These are phyloP conservation scores for Neopestalotiopsis clavispora DNA, from an alignment of 2,329 filamentous ascomycete genomes.

Conservation along the genomic window DNA sequence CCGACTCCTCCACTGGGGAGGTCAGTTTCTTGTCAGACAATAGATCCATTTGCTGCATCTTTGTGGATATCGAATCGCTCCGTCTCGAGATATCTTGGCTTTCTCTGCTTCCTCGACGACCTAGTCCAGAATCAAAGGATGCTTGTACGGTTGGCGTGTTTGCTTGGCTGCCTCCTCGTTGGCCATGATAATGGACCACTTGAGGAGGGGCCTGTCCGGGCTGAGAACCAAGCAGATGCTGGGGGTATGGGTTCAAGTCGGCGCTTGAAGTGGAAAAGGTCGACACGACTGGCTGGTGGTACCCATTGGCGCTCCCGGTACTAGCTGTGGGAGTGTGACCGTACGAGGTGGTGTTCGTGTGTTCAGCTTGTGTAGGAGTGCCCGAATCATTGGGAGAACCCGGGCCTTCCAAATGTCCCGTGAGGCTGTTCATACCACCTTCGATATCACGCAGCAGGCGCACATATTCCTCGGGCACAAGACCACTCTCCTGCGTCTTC, in stretches of 20 bases:
- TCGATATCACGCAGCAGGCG: constrained; percentile 91
- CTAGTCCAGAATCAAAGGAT: constrained; percentile 52
- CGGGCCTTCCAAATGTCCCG: constrained; percentile 62
- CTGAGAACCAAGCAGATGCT: constrained; percentile 66
- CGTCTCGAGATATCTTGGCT: constrained; percentile 52
- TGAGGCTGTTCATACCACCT: constrained; percentile 79
- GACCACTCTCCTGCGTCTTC: constrained; percentile 88
- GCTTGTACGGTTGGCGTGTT: constrained; percentile 65
- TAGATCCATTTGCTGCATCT: constrained; percentile 44
- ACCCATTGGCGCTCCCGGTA: constrained; percentile 58
- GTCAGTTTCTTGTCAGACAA: constrained; percentile 43
- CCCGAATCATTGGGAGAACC: constrained; percentile 60
- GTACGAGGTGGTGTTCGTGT: constrained; percentile 35
- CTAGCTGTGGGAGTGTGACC: constrained; percentile 45
- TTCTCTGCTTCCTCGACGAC: constrained; percentile 43
- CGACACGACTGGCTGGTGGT: constrained; percentile 70
- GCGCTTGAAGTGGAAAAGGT: constrained; percentile 74
- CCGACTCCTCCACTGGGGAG: constrained; percentile 29
- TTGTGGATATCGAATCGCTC: constrained; percentile 39
- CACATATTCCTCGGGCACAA: constrained; percentile 97
- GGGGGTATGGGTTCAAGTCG: constrained; percentile 71
- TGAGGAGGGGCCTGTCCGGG: constrained; percentile 68
- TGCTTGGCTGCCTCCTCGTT: constrained; percentile 69
- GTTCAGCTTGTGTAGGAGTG: constrained; percentile 67
- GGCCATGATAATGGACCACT: constrained; percentile 70